Percentiles rank a stretch among this genome's conserved stretches.
Evolutionary conservation across 192 early-diverging fungal genomes (phyloP).

Genomic region (Entomortierella chlamydospora): DNA sequence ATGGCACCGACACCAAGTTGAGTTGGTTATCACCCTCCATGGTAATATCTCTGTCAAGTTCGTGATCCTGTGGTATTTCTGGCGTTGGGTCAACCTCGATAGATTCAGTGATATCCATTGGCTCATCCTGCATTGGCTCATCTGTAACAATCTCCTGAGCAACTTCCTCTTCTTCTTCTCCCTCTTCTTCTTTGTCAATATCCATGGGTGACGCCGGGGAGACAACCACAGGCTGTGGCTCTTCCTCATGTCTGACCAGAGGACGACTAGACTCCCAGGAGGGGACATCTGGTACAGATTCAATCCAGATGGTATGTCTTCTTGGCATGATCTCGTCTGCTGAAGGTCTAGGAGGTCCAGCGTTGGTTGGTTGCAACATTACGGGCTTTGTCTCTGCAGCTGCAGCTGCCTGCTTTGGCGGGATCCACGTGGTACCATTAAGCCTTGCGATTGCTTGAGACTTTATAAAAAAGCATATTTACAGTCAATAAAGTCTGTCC

Average conservation of each 20-base stretch:
- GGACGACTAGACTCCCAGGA: slow-evolving; percentile 38
- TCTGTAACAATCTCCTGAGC: slow-evolving; percentile 2
- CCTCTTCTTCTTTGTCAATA: slow-evolving; percentile 28
- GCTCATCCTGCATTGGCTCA: slow-evolving; percentile 4
- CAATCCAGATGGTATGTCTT: slow-evolving; percentile 53
- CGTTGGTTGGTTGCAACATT: slow-evolving; percentile 8
- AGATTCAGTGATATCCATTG: slow-evolving; percentile 24
- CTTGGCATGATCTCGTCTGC: slow-evolving; percentile 51
- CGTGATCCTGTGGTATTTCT: slow-evolving; percentile 6
- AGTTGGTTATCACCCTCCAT: slow-evolving; percentile 42
- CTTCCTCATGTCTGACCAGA: slow-evolving; percentile 12
- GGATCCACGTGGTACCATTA: slow-evolving; percentile 41
- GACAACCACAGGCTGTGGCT: slow-evolving; percentile 7
- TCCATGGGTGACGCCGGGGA: slow-evolving; percentile 31
- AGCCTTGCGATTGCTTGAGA: slow-evolving; percentile 48
- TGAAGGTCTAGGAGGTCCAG: slow-evolving; percentile 42
- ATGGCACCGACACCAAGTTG: slow-evolving; percentile 31
- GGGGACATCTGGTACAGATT: slow-evolving; percentile 30
- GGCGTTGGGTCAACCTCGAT: slow-evolving; percentile 27
- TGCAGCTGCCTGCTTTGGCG: slow-evolving; percentile 22
- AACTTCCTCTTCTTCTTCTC: slow-evolving; percentile 6
- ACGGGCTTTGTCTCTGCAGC: slow-evolving; percentile 10
- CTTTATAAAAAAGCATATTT: not conserved
- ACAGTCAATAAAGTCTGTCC: not conserved
- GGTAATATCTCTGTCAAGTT: slow-evolving; percentile 18